phyloP scores from a whole-genome alignment of 2,329 filamentous ascomycete species.

The Fusarium sp. region DNA sequence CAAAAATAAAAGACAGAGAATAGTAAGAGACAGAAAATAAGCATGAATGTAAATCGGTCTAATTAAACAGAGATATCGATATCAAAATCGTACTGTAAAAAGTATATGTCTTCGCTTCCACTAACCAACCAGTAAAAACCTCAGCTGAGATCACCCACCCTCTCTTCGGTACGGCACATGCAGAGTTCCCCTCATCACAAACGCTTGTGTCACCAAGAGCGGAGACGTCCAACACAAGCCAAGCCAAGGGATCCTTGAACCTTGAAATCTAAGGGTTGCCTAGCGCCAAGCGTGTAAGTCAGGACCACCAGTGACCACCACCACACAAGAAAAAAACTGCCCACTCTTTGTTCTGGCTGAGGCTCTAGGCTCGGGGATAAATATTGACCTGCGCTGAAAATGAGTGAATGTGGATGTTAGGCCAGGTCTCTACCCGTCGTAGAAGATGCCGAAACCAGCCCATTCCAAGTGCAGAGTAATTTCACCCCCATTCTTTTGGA shows the following conservation, averaged over 20 bases:
- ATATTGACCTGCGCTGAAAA: not conserved
- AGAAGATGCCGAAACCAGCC: slow-evolving; percentile 10
- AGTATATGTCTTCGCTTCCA: slow-evolving; percentile 39
- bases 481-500: slow-evolving; percentile 15
- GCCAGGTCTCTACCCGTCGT: slow-evolving; percentile 4
- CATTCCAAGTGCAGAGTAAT: not conserved
- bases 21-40: not conserved
- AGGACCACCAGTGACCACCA: slow-evolving; percentile 9
- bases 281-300: slow-evolving; percentile 35
- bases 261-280: slow-evolving; percentile 27
- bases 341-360: slow-evolving; percentile 19
- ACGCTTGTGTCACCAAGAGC: slow-evolving; percentile 27
- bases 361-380: slow-evolving; percentile 13
- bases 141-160: slow-evolving; percentile 21
- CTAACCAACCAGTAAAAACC: slow-evolving; percentile 27
- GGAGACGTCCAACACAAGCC: slow-evolving; percentile 19
- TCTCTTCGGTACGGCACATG: slow-evolving; percentile 22
- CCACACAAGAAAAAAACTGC: not conserved
- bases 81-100: slow-evolving; percentile 40
- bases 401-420: slow-evolving; percentile 4
- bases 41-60: not conserved
- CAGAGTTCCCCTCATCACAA: not conserved
- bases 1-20: not conserved
- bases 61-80: slow-evolving; percentile 12
- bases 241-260: slow-evolving; percentile 31